phyloP scores from a whole-genome alignment of 306 rosid species.

The Luffa acutangula region DNA sequence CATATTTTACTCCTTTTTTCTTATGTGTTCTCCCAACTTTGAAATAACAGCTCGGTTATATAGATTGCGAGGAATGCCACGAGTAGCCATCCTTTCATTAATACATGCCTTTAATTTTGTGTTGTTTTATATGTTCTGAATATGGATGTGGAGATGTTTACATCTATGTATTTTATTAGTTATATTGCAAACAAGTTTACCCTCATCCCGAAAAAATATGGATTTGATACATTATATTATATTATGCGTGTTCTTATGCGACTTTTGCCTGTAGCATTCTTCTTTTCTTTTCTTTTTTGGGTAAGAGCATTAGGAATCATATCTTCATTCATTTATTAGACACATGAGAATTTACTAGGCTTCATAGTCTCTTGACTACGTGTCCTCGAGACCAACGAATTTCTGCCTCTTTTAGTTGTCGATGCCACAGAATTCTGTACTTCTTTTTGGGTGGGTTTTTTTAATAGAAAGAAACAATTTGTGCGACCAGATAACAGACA shows the following conservation, averaged over 20 bases:
- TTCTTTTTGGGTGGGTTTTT: not conserved
- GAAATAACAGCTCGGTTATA: not conserved
- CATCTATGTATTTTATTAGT: not conserved
- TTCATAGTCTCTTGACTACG: not conserved
- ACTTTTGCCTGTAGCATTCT: not conserved
- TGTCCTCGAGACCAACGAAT: not conserved
- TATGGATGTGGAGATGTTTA: not conserved
- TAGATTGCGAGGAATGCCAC: not conserved
- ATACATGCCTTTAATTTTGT: not conserved
- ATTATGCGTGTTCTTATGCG: not conserved
- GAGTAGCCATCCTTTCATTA: not conserved
- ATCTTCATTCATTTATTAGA: not conserved
- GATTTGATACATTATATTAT: not conserved
- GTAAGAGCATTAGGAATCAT: not conserved
- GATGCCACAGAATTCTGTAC: not conserved
- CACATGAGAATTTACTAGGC: not conserved
- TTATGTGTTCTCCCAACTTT: not conserved
- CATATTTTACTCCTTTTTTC: not conserved
- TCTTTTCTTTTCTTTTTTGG: not conserved
- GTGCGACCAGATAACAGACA: too few species aligned
- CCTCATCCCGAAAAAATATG: not conserved
- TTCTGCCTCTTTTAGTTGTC: not conserved
- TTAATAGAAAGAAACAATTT: not conserved
- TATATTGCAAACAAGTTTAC: not conserved
- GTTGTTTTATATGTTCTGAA: not conserved